A percentile compares a stretch with the other conserved stretches of the same genome.
Evolutionary conservation across 331 rosid species (phyloP).

Genomic region (Arachis monticola): DNA sequence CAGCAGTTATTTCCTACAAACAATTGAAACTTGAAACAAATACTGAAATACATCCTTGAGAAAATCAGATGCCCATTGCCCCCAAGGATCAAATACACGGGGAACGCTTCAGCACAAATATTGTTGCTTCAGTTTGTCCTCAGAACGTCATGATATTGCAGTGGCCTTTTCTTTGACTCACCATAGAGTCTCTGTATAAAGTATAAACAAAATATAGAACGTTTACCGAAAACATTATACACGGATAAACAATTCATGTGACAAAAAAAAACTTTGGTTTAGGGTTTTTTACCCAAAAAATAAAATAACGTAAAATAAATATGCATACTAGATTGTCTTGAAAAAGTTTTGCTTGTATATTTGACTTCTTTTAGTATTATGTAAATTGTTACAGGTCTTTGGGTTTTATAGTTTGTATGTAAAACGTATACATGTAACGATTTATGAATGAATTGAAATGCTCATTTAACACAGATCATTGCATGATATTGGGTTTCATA

Average conservation of each 20-base stretch:
- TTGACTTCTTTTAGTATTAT: too few species aligned
- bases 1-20: slow-evolving; percentile 22
- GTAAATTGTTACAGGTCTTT: too few species aligned
- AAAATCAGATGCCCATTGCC: slow-evolving; percentile 20
- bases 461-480: too few species aligned
- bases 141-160: slow-evolving; percentile 66
- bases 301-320: too few species aligned
- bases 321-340: too few species aligned
- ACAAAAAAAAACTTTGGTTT: too few species aligned
- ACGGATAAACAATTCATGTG: slow-evolving; percentile 8
- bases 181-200: slow-evolving; percentile 64
- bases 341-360: too few species aligned
- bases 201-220: not conserved
- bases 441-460: too few species aligned
- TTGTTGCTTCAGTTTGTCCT: slow-evolving; percentile 42
- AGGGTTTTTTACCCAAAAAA: too few species aligned
- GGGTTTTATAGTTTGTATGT: too few species aligned
- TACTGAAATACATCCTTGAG: not conserved
- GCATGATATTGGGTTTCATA: too few species aligned
- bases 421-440: too few species aligned
- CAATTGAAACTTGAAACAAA: not conserved
- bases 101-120: slow-evolving; percentile 26
- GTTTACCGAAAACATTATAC: not conserved
- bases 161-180: slow-evolving; percentile 64
- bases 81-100: slow-evolving; percentile 17